Evolutionary conservation across 1,139 yeast species (phyloP).

Genomic region (Yamadazyma triangularis): DNA sequence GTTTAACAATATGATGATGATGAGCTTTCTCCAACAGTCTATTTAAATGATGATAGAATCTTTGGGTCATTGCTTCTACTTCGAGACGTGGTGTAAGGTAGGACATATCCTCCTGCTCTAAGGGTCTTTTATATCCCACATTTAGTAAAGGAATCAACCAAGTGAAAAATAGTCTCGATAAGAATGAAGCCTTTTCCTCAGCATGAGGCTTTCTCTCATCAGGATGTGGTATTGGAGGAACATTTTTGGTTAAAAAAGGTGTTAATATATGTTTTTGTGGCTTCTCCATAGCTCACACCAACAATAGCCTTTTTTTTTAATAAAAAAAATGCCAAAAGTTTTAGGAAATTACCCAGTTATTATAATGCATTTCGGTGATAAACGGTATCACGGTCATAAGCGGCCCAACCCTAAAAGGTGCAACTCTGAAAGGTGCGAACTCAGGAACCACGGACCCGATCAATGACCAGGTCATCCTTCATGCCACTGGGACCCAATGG

Average conservation of each 20-base stretch:
- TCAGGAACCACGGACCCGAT: too few relatives aligned
- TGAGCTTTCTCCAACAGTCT: conserved; percentile 22
- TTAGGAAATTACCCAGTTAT: background rate
- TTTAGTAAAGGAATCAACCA: conserved; percentile 60
- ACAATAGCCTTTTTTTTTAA: too few relatives aligned
- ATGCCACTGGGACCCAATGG: too few relatives aligned
- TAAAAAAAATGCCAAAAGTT: too few relatives aligned
- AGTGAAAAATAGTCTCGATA: conserved; percentile 39
- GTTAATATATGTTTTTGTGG: conserved; percentile 18
- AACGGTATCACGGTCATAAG: too few relatives aligned
- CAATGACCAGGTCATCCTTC: too few relatives aligned
- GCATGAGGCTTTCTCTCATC: conserved; percentile 41
- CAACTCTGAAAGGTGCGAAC: too few relatives aligned
- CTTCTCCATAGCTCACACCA: too few relatives aligned
- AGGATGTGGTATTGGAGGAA: conserved; percentile 51
- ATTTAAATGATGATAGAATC: conserved; percentile 28
- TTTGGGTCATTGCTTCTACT: conserved; percentile 40
- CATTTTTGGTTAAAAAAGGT: conserved; percentile 18
- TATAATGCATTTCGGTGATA: conserved; percentile 1
- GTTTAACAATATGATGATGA: conserved; percentile 14
- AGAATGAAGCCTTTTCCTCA: conserved; percentile 18
- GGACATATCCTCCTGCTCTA: conserved; percentile 61
- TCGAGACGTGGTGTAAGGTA: conserved; percentile 47
- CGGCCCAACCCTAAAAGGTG: too few relatives aligned
- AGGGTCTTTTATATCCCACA: conserved; percentile 64